Base-by-base conservation (phyloP, 305 asterid genomes). In the Petunia hybrid region DNA sequence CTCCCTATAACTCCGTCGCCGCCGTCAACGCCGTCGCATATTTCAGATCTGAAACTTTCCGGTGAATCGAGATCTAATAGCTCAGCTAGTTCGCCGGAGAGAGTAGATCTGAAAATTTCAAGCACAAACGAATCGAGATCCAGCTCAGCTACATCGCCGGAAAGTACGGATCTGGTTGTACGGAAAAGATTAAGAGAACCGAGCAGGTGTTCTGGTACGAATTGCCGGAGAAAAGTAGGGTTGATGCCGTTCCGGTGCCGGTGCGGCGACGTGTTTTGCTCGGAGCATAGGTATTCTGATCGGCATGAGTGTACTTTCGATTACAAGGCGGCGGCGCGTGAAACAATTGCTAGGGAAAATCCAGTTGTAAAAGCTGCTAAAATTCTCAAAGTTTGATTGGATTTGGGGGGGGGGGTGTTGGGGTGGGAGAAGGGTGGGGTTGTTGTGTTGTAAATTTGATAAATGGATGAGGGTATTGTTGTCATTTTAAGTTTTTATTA, bases 351-450 rank as follows among this genome's bases (percentile, higher is more conserved):
- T 3, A 85, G 88, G 84, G 97, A 94, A 83, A 95, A 95, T 89
- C 99, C 99, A 51, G 93, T 95, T 70, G 94, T 95, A 46, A 95
- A 92, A 82, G 99, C 98, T 4, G 94, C 97, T 3, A 95, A 95
- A 81, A 87, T 95, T 36, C 84, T 92, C 84, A 93, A 85, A 87
- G 87, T 95, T 76, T 95, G 91, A 94, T 22, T 22, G 31, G 31
- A 22, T 22, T 22, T 22, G 31, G 31, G 31, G 31, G 31, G 31
- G 31, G 31, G 31, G 31, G 31, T 22, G 31, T 22, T 22, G 31
- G 31, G 31, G 31, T 22, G 31, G 31, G 31, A 22, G 31, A 22
- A 22, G 31, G 31, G 31, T 22, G 31, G 31, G 31, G 31, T 22
- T 22, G 31, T 22, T 22, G 31, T 22, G 31, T 22, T 22, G 31